These are phyloP conservation scores for Ceratopteris richardii DNA, from an alignment of 75 land plant species.

Conservation along the genomic window DNA sequence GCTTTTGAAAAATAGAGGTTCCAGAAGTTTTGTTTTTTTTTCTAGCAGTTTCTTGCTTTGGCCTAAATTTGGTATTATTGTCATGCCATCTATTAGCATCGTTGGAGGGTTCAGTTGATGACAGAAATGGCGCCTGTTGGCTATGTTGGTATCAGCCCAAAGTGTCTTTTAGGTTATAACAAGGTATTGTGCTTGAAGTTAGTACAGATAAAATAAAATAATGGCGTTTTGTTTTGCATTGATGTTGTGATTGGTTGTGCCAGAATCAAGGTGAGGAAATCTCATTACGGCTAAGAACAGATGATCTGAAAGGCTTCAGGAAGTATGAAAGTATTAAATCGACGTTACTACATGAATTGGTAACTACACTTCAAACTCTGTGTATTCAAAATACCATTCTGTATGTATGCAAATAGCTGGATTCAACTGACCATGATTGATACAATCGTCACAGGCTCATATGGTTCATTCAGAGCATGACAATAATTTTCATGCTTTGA, in stretches of 20 bases:
- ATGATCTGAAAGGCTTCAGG: constrained; percentile 93
- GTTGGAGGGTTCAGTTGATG: constrained; percentile 89
- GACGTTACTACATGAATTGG: constrained; percentile 92
- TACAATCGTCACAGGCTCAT: constrained; percentile 68
- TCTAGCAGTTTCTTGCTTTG: constrained; percentile 1
- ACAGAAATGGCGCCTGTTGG: constrained; percentile 97
- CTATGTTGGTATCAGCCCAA: constrained; percentile 87
- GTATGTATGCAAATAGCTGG: background rate
- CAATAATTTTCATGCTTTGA: constrained; percentile 64
- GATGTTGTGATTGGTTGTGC: constrained; percentile 7
- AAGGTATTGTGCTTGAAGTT: constrained; percentile 45
- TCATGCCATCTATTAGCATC: constrained; percentile 40
- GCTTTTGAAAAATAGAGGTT: background rate
- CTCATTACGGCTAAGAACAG: constrained; percentile 87
- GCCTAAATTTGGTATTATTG: background rate
- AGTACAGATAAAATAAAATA: too few relatives aligned
- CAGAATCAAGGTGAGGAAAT: constrained; percentile 96
- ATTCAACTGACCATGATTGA: background rate
- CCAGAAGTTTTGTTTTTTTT: background rate
- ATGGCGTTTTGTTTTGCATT: too few relatives aligned
- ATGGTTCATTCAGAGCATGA: constrained; percentile 96
- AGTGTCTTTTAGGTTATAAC: constrained; percentile 86
- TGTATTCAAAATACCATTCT: background rate
- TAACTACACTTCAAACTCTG: constrained; percentile 23
- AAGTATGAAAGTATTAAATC: constrained; percentile 91